These are phyloP conservation scores for Fusarium sororula DNA, from an alignment of 2,329 filamentous ascomycete genomes.

Conservation along the genomic window DNA sequence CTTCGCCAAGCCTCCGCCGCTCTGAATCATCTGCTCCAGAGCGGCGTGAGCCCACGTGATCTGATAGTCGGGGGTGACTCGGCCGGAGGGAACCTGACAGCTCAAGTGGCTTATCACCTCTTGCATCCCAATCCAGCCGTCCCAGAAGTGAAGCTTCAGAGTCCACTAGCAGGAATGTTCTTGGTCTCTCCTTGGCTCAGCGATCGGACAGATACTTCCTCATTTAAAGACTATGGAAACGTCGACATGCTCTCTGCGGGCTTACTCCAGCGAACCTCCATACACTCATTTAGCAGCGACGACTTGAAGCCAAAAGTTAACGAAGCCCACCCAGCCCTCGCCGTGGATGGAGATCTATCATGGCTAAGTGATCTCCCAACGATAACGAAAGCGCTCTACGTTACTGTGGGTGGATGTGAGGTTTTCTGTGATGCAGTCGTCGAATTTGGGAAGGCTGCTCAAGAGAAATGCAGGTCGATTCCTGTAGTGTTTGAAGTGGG, in stretches of 20 bases:
- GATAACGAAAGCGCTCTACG: accelerated
- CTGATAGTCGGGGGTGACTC: background rate
- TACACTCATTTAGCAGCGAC: accelerated
- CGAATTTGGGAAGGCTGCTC: background rate
- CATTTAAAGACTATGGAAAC: accelerated
- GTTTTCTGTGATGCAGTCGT: background rate
- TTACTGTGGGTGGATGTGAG: background rate
- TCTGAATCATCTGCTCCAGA: background rate
- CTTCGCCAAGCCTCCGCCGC: background rate
- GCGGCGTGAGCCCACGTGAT: background rate
- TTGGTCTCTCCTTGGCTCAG: background rate
- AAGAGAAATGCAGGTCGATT: background rate
- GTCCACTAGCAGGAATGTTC: background rate
- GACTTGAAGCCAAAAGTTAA: background rate
- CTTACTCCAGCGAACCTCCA: background rate
- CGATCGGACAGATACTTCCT: background rate
- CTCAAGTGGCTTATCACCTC: background rate
- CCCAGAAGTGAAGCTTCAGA: background rate
- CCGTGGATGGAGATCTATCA: background rate
- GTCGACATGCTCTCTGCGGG: background rate
- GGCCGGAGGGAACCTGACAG: background rate
- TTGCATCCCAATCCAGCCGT: accelerated
- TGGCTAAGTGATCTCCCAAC: background rate
- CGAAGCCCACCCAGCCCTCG: background rate
- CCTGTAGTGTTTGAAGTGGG: background rate